Evolutionary conservation across 805 yeast species (phyloP).

Genomic region (Kazachstania kunashirensis): DNA sequence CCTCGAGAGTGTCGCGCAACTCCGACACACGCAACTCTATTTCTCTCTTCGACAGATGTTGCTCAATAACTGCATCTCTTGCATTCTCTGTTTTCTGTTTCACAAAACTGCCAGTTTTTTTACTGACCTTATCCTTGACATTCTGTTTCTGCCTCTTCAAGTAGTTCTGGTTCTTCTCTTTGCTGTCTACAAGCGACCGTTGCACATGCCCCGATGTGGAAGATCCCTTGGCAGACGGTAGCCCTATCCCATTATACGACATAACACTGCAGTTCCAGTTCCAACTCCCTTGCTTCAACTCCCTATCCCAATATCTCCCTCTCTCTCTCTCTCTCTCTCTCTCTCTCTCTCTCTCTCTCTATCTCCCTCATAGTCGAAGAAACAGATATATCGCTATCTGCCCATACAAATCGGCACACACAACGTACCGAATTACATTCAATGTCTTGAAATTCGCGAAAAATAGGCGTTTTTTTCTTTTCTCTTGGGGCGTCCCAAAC

Average conservation of each 20-base stretch:
- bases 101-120: not conserved
- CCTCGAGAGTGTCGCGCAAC: constrained; percentile 23
- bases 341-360: no score
- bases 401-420: no score
- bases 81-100: not conserved
- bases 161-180: constrained; percentile 6
- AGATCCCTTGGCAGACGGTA: constrained; percentile 28
- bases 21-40: constrained; percentile 24
- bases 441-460: no score
- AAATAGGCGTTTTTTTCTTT: no score
- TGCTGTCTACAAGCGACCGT: constrained; percentile 19
- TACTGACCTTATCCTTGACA: not conserved
- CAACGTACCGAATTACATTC: no score
- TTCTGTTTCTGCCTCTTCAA: not conserved
- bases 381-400: no score
- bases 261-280: constrained; percentile 8
- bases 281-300: no score
- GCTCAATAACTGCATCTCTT: not conserved
- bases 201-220: constrained; percentile 29
- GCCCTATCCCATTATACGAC: constrained; percentile 28
- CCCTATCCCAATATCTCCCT: no score
- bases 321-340: no score
- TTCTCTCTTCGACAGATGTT: constrained; percentile 18
- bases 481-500: no score
- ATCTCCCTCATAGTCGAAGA: no score